These are phyloP conservation scores for Pseudocercospora ulei DNA, from an alignment of 2,329 filamentous ascomycete genomes.

Conservation along the genomic window DNA sequence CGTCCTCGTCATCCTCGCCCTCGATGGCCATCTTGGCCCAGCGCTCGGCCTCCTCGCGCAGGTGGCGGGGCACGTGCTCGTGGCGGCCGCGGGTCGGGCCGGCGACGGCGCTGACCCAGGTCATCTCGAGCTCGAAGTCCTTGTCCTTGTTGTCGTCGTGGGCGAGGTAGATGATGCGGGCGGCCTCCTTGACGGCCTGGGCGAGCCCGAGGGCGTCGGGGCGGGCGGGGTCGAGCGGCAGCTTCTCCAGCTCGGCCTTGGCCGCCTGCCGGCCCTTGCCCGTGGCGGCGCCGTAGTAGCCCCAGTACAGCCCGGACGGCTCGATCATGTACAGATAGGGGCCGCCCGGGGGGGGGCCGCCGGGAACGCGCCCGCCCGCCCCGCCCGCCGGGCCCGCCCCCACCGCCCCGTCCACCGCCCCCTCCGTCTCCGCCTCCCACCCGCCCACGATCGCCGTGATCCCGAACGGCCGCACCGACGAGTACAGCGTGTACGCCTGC, in stretches of 20 bases:
- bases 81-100: slow-evolving; percentile 90
- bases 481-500: slow-evolving; percentile 95
- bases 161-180: slow-evolving; percentile 90
- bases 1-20: slow-evolving; percentile 61
- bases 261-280: slow-evolving; percentile 94
- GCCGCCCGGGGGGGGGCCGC: slow-evolving; percentile 68
- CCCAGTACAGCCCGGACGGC: slow-evolving; percentile 94
- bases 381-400: slow-evolving; percentile 69
- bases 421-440: slow-evolving; percentile 80
- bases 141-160: slow-evolving; percentile 99
- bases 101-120: slow-evolving; percentile 78
- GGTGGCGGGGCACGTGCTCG: slow-evolving; percentile 81
- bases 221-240: slow-evolving; percentile 57
- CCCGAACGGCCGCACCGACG: slow-evolving; percentile 90
- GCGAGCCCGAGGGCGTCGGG: slow-evolving; percentile 66
- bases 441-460: slow-evolving; percentile 90
- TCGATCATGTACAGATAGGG: slow-evolving; percentile 98
- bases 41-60: slow-evolving; percentile 84
- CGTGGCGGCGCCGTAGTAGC: slow-evolving; percentile 94
- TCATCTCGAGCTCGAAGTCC: slow-evolving; percentile 99
- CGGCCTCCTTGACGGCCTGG: slow-evolving; percentile 90
- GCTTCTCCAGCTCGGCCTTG: slow-evolving; percentile 96
- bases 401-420: slow-evolving; percentile 81
- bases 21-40: slow-evolving; percentile 85
- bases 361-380: slow-evolving; percentile 69